Conservation (phyloP, 192 early-diverging fungal species). For the Linnemannia zychae region DNA sequence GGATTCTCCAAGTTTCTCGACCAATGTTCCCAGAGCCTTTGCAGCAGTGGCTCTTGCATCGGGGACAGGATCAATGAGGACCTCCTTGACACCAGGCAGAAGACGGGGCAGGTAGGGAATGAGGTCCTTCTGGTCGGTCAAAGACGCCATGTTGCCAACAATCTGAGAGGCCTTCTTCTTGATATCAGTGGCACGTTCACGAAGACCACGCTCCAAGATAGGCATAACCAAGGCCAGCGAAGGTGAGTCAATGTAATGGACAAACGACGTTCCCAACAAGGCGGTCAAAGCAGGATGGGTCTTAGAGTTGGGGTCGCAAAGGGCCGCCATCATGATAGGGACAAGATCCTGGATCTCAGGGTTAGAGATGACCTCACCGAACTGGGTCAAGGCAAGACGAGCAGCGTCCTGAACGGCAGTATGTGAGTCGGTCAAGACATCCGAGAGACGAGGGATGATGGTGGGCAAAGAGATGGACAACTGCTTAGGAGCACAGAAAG, state of each 20-base stretch:
- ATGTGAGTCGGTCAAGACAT: conserved; percentile 95
- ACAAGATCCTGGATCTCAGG: conserved; percentile 97
- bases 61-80: conserved; percentile 96
- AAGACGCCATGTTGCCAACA: conserved; percentile 97
- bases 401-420: conserved; percentile 91
- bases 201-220: conserved; percentile 92
- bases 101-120: conserved; percentile 88
- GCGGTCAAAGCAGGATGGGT: conserved; percentile 86
- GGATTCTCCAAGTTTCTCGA: conserved; percentile 92
- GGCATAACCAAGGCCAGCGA: conserved; percentile 96
- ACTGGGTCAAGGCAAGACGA: conserved; percentile 83
- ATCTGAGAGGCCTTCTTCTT: conserved; percentile 98
- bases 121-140: conserved; percentile 94
- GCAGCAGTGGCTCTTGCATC: conserved; percentile 95
- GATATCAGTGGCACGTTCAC: conserved; percentile 87
- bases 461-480: conserved; percentile 90
- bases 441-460: conserved; percentile 92
- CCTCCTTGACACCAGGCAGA: conserved; percentile 90
- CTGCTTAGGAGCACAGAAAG: conserved; percentile 96
- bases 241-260: conserved; percentile 99
- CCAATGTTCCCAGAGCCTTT: conserved; percentile 92
- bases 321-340: conserved; percentile 85
- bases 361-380: conserved; percentile 97
- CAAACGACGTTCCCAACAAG: conserved; percentile 94
- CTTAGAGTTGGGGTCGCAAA: conserved; percentile 90